phyloP scores from a whole-genome alignment of 768 basidiomycete genomes.

The Naganishia friedmannii region DNA sequence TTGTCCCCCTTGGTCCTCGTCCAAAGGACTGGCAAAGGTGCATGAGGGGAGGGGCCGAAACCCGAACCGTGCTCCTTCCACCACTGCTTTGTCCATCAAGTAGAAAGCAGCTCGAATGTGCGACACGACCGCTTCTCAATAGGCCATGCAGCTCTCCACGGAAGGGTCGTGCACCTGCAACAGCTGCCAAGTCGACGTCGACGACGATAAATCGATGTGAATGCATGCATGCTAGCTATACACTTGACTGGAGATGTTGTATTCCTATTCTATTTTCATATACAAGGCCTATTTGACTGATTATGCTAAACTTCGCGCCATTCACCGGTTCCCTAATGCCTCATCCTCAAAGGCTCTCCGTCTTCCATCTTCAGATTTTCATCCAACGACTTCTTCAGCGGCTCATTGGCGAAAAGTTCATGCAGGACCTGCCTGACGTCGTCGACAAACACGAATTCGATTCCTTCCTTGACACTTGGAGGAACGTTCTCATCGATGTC shows the following conservation, averaged over 20 bases:
- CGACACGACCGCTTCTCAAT: too few species aligned
- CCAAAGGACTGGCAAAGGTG: too few species aligned
- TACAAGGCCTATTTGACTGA: conserved; percentile 9
- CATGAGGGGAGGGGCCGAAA: too few species aligned
- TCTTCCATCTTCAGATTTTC: conserved; percentile 57
- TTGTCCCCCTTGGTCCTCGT: too few species aligned
- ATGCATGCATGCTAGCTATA: not conserved
- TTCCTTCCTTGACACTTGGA: conserved; percentile 89
- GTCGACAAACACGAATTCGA: conserved; percentile 92
- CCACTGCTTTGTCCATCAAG: too few species aligned
- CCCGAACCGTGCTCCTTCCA: too few species aligned
- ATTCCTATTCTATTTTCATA: not conserved
- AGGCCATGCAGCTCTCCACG: too few species aligned
- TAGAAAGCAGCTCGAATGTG: too few species aligned
- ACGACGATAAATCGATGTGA: not conserved
- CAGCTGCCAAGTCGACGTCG: too few species aligned
- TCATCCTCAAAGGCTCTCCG: conserved; percentile 28
- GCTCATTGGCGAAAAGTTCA: conserved; percentile 73
- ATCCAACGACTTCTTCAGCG: conserved; percentile 65
- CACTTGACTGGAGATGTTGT: conserved; percentile 5
- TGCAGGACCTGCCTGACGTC: conserved; percentile 83
- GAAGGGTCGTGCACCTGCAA: too few species aligned
- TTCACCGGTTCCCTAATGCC: conserved; percentile 1
- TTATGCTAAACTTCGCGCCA: conserved; percentile 2
- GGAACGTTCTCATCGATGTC: conserved; percentile 98